Evolutionary conservation across 208 protist genomes (phyloP), one percentile per base, ranked within the genome.

Genomic region (Leishmania turanica): DNA sequence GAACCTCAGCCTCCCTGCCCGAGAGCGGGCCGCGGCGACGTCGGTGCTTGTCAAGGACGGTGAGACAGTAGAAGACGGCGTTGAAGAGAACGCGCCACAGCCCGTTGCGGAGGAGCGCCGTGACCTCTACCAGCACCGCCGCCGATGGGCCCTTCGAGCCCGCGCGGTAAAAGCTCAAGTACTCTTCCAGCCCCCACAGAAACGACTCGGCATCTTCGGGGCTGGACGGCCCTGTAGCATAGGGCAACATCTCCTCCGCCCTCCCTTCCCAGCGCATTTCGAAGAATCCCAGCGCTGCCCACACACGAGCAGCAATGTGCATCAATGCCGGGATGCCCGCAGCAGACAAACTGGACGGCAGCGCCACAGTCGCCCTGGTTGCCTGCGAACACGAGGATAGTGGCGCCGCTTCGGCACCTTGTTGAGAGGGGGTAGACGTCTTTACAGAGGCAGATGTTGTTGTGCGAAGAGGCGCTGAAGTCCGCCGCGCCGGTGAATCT

Each of bases 41-140:
- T 40, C 80, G 87, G 54, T 68, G 75, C 31, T 51, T 58, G 64
- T 89, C 84, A 42, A 91, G 78, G 11, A 80, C 87, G 27, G 81
- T 77, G 24, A 90, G 75, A 75, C 89, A 94, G 83, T 94, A 96
- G 73, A 93, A 92, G 9, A 89, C 79, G 1, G 89, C 86, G 82
- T 96, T 96, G 76, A 91, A 93, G 2, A 96, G 64, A 15, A 88
- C 82, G 13, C 77, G 82, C 87, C 87, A 93, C 21, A 93, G 82
- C 40, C 80, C 90, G 65, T 90, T 90, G 60, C 81, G 79, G 42
- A 90, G 58, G 53, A 83, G 58, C 11, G 27, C 74, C 7, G 82
- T 71, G n/a, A 64, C 40, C 7, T 49, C 79, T 17, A 19, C 64
- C 2, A 78, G 42, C n/a, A 24, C 56, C 3, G 68, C 74, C 1